These are phyloP conservation scores for Xylariales sp. DNA, from an alignment of 2,329 filamentous ascomycete genomes.

Conservation along the genomic window DNA sequence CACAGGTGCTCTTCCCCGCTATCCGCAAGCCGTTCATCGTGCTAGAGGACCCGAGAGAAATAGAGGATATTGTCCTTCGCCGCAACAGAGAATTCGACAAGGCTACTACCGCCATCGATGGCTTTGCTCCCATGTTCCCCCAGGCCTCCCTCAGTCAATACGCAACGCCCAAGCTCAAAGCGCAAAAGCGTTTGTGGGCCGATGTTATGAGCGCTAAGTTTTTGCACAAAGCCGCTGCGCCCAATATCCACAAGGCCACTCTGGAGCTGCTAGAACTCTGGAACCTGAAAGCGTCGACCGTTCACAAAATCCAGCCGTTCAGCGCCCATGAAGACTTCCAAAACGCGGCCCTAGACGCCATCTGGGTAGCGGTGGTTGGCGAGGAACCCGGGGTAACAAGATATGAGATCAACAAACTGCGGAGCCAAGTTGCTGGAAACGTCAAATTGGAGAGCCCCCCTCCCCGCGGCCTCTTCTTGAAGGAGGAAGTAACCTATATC, in stretches of 20 bases:
- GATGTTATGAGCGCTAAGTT: slow-evolving; percentile 50
- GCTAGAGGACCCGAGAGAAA: slow-evolving; percentile 39
- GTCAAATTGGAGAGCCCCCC: too few relatives aligned
- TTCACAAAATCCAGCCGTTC: slow-evolving; percentile 47
- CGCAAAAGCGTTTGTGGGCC: slow-evolving; percentile 47
- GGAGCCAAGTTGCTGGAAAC: slow-evolving; percentile 18
- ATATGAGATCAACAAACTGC: slow-evolving; percentile 40
- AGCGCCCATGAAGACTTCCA: slow-evolving; percentile 36
- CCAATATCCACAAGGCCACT: slow-evolving; percentile 43
- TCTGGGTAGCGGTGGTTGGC: slow-evolving; percentile 53
- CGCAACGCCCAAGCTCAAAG: slow-evolving; percentile 45
- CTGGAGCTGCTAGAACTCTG: slow-evolving; percentile 48
- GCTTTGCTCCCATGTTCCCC: slow-evolving; percentile 46
- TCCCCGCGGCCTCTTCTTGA: slow-evolving; percentile 37
- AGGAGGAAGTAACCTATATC: slow-evolving; percentile 42
- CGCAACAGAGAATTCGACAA: slow-evolving; percentile 49
- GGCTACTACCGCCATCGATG: slow-evolving; percentile 39
- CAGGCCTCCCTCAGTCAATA: slow-evolving; percentile 44
- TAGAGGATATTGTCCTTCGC: slow-evolving; percentile 41
- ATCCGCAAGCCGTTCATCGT: slow-evolving; percentile 40
- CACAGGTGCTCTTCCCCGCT: slow-evolving; percentile 34
- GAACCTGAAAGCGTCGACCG: slow-evolving; percentile 40
- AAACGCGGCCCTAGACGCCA: too few relatives aligned
- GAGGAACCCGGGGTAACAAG: slow-evolving; percentile 49
- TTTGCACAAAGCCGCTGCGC: slow-evolving; percentile 46